These are phyloP conservation scores for Iris macrosiphon DNA, from an alignment of 106 monocot genomes.

Conservation along the genomic window DNA sequence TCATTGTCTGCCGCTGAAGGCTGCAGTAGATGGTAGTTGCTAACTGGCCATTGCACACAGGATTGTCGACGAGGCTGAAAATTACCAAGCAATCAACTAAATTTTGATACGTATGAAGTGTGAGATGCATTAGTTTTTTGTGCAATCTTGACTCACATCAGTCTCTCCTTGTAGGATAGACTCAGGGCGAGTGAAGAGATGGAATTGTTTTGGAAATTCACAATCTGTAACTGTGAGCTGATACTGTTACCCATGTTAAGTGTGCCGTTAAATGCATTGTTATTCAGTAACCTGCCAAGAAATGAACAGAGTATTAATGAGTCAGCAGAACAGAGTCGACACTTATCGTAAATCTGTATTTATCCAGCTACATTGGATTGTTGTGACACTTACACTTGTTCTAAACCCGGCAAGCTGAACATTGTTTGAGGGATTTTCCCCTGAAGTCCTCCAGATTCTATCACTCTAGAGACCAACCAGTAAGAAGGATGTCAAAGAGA, in stretches of 20 bases:
- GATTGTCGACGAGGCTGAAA: conserved; percentile 51
- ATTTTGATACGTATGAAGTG: too few relatives aligned
- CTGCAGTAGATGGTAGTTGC: conserved; percentile 22
- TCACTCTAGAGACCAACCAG: conserved; percentile 22
- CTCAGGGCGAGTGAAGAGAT: not conserved
- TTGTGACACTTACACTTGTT: conserved; percentile 50
- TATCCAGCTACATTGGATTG: not conserved
- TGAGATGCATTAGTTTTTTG: too few relatives aligned
- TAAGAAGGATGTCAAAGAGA: not conserved
- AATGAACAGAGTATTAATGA: too few relatives aligned
- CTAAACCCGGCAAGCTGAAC: conserved; percentile 39
- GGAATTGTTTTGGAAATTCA: conserved; percentile 5
- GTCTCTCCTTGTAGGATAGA: not conserved
- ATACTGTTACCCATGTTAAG: conserved; percentile 27
- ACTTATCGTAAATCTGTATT: too few relatives aligned
- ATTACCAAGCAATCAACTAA: too few relatives aligned
- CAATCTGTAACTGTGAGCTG: not conserved
- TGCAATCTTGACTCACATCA: conserved; percentile 8
- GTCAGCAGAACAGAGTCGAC: too few relatives aligned
- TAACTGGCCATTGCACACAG: conserved; percentile 17
- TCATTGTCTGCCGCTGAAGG: not conserved
- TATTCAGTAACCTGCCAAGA: conserved; percentile 29
- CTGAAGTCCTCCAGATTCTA: conserved; percentile 36
- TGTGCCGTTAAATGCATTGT: conserved; percentile 47
- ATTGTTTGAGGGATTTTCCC: conserved; percentile 35